Evolutionary conservation across 345 rosid species (phyloP).

Genomic region (Sisymbrium irio): DNA sequence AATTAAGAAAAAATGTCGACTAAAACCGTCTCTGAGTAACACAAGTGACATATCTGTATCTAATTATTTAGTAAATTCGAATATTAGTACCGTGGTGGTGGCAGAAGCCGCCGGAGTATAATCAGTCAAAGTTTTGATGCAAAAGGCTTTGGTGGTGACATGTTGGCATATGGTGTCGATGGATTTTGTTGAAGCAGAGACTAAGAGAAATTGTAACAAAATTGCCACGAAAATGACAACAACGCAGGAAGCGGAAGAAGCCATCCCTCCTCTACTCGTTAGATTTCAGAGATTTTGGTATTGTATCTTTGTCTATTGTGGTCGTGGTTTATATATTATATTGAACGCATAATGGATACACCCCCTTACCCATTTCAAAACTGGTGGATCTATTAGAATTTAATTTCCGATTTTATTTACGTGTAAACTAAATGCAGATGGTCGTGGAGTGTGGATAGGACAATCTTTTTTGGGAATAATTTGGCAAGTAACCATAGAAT

Average conservation of each 20-base stretch:
- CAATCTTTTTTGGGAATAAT: too few species aligned
- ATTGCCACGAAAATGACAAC: not conserved
- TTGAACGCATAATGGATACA: not conserved
- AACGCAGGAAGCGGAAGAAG: conserved; percentile 1
- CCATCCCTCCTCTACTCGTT: not conserved
- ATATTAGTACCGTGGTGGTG: conserved; percentile 11
- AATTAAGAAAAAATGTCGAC: too few species aligned
- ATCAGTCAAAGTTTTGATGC: conserved; percentile 11
- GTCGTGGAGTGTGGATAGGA: too few species aligned
- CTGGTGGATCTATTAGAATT: not conserved
- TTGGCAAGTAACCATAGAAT: too few species aligned
- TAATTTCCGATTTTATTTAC: too few species aligned
- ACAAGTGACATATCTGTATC: not conserved
- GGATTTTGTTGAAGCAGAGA: not conserved
- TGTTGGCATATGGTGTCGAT: conserved; percentile 10
- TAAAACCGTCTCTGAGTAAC: too few species aligned
- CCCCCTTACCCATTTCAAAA: not conserved
- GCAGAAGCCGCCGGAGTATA: conserved; percentile 2
- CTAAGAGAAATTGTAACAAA: not conserved
- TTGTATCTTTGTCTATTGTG: not conserved
- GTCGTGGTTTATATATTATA: not conserved
- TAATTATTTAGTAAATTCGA: not conserved
- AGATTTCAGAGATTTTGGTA: not conserved
- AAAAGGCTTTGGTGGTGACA: conserved; percentile 10
- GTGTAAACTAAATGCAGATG: too few species aligned